Conservation (phyloP, 805 yeast genomes). For the Pichia cephalocereana region DNA sequence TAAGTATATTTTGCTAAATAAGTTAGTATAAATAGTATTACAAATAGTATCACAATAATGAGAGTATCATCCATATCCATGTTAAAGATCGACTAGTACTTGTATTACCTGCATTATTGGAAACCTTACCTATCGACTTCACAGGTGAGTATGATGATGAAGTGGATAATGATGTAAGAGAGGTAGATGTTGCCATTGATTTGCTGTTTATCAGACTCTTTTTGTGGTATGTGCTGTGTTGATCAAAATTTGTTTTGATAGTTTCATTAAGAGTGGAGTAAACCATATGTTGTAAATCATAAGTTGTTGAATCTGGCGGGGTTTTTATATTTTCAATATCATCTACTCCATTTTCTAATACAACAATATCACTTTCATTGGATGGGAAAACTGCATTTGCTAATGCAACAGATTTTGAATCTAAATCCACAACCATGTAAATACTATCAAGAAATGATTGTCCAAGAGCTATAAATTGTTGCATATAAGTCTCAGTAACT, state of each 20-base stretch:
- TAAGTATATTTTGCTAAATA: too few species aligned
- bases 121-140: too few species aligned
- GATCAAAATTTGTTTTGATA: not conserved
- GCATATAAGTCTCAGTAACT: conserved; percentile 25
- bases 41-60: too few species aligned
- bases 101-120: too few species aligned
- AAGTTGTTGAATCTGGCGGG: conserved; percentile 3
- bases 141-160: not conserved
- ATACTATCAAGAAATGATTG: conserved; percentile 44
- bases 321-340: conserved; percentile 24
- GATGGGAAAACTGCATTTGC: conserved; percentile 34
- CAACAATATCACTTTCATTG: conserved; percentile 30
- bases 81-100: too few species aligned
- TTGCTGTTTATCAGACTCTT: not conserved
- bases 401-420: conserved; percentile 32
- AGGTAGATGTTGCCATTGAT: not conserved
- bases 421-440: conserved; percentile 47
- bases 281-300: conserved; percentile 4
- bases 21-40: too few species aligned
- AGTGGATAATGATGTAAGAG: not conserved
- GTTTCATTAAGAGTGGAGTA: not conserved
- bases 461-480: conserved; percentile 34
- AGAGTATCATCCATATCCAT: too few species aligned
- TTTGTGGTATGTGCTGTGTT: not conserved
- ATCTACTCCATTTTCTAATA: not conserved